Evolutionary conservation across 768 basidiomycete species (phyloP), one percentile per base, ranked within the genome.

Genomic region (Suillus fuscotomentosus): DNA sequence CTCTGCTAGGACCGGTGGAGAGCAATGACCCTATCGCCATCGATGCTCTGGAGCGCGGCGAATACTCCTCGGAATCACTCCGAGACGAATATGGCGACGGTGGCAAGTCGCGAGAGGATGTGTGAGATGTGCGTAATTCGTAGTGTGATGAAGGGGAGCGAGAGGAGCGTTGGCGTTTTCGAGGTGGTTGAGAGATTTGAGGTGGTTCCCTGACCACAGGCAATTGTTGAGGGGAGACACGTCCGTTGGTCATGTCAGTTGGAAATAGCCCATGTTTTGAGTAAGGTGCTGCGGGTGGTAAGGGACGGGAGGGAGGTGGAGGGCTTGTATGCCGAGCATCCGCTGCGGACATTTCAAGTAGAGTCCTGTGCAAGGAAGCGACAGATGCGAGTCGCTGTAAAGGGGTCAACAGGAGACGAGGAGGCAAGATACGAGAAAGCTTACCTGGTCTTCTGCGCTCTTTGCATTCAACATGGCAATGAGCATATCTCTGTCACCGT

Each of bases 401-500:
- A 43, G 59, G 62, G 61, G 53, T 62, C 60, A 63, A 60, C 60
- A 41, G 66, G 55, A 61, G 27, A 57, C 59, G 22, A 47, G 1
- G 3, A 47, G 1, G 3, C 34, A 20, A 63, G 31, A 50, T 34
- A 42, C 8, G 24, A 62, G 39, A 27, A 34, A 34, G 71, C 86
- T 48, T 68, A 93, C 94, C 85, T 97, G 91, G 73, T 97, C 95
- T 75, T 97, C 95, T 14, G 95, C 90, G 54, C 88, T 85, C 81
- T 97, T 97, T 72, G 95, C 94, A 65, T 91, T 94, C 59, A 97
- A 82, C 84, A 97, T 91, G 68, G 93, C 86, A 42, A 97, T 83
- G 24, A 97, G 82, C 87, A 96, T 90, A 60, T 96, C 94, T 27
- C 95, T 84, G 81, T 97, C 95, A 50, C 94, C 95, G 66, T 95